Evolutionary conservation across 73 alveolate species (phyloP).

Genomic region (Tetrahymena malaccensis): DNA sequence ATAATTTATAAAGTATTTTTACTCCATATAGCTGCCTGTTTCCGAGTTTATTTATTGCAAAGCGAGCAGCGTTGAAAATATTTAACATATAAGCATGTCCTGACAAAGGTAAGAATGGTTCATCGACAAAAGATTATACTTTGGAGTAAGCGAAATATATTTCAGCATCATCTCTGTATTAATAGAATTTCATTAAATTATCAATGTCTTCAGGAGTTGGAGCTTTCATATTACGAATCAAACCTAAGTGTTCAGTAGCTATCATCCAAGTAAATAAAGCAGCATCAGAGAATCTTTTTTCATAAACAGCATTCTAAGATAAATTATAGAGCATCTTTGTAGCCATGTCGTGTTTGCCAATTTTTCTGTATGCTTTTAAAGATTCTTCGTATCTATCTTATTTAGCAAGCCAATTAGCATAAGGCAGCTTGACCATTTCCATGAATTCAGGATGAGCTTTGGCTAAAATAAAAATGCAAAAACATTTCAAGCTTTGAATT

Average conservation of each 20-base stretch:
- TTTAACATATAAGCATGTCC: slow-evolving; percentile 16
- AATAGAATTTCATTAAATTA: not conserved
- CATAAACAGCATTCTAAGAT: slow-evolving; percentile 26
- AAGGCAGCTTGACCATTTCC: slow-evolving; percentile 28
- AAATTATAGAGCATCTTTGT: slow-evolving; percentile 31
- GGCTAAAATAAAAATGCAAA: not conserved
- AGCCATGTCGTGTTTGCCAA: slow-evolving; percentile 25
- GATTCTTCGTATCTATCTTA: slow-evolving; percentile 37
- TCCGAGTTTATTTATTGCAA: slow-evolving; percentile 13
- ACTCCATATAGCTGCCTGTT: slow-evolving; percentile 5
- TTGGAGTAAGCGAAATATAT: slow-evolving; percentile 1
- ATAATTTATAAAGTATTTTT: not conserved
- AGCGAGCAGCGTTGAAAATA: slow-evolving; percentile 33
- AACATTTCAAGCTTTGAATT: not conserved
- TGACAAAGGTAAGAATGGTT: slow-evolving; percentile 34
- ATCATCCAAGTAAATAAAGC: slow-evolving; percentile 21
- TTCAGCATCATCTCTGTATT: not conserved
- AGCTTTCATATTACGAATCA: not conserved
- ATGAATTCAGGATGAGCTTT: slow-evolving; percentile 19
- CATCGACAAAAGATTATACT: slow-evolving; percentile 14
- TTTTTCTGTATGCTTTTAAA: slow-evolving; percentile 26
- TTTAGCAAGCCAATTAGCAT: slow-evolving; percentile 14
- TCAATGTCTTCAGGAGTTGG: not conserved
- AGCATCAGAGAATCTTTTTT: slow-evolving; percentile 27
- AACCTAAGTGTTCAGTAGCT: slow-evolving; percentile 16